These are phyloP conservation scores for Amanita pallidorosea DNA, from an alignment of 768 basidiomycete species.

Conservation along the genomic window DNA sequence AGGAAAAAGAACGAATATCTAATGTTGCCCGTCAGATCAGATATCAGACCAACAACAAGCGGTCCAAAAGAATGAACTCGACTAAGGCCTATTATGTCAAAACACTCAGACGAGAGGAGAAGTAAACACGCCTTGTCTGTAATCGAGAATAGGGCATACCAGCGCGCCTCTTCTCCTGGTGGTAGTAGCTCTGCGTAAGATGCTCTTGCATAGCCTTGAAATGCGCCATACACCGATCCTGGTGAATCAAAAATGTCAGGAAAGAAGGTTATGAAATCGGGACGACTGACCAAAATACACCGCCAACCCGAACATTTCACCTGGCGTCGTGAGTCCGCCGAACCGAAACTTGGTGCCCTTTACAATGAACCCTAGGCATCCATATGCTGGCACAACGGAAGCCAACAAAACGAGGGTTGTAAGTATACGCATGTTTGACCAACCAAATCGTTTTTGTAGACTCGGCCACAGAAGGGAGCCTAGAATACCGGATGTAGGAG, in stretches of 20 bases:
- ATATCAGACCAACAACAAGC: slow-evolving; percentile 76
- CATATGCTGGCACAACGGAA: slow-evolving; percentile 65
- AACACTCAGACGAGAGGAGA: slow-evolving; percentile 5
- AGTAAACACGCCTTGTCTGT: slow-evolving; percentile 63
- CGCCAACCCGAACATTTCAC: slow-evolving; percentile 80
- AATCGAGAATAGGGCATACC: slow-evolving; percentile 84
- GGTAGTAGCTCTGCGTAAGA: slow-evolving; percentile 85
- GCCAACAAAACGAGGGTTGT: slow-evolving; percentile 57
- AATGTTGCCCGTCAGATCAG: slow-evolving; percentile 85
- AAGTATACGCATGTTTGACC: slow-evolving; percentile 62
- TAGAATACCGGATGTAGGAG: slow-evolving; percentile 66
- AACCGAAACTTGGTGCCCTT: slow-evolving; percentile 28
- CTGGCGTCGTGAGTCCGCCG: slow-evolving; percentile 67
- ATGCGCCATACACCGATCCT: slow-evolving; percentile 78
- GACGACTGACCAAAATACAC: slow-evolving; percentile 61
- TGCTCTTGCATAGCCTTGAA: slow-evolving; percentile 83
- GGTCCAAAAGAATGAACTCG: slow-evolving; percentile 90
- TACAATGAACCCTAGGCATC: slow-evolving; percentile 72
- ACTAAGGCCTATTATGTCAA: slow-evolving; percentile 30
- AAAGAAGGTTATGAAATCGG: not conserved
- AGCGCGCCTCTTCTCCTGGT: slow-evolving; percentile 79
- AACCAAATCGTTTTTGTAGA: slow-evolving; percentile 52
- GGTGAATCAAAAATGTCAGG: not conserved
- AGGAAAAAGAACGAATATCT: slow-evolving; percentile 89
- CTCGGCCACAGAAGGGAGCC: slow-evolving; percentile 78